A percentile compares a stretch with the other conserved stretches of the same genome.
Evolutionary conservation across 2,329 filamentous ascomycete genomes (phyloP).

Genomic region (Botryosphaeria agaves): DNA sequence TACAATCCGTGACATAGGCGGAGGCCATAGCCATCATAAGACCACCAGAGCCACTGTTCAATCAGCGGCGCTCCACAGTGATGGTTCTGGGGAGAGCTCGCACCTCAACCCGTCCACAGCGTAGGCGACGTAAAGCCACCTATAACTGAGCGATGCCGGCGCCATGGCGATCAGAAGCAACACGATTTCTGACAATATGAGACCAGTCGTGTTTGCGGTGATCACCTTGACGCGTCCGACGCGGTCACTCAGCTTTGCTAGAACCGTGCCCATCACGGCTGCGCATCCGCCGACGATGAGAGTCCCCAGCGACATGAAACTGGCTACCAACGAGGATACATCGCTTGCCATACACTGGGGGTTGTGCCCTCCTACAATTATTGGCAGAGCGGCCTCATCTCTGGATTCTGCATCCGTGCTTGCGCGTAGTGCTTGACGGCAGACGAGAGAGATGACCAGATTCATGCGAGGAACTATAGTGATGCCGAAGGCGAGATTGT

Average conservation of each 20-base stretch:
- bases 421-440: slow-evolving; percentile 1
- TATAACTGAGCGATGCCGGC: slow-evolving; percentile 1
- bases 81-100: not conserved
- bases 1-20: slow-evolving; percentile 6
- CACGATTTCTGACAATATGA: slow-evolving; percentile 2
- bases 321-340: slow-evolving; percentile 2
- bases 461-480: slow-evolving; percentile 5
- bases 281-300: slow-evolving; percentile 5
- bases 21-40: slow-evolving; percentile 6
- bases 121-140: slow-evolving; percentile 5
- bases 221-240: slow-evolving; percentile 4
- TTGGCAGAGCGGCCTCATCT: slow-evolving; percentile 2
- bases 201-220: slow-evolving; percentile 2
- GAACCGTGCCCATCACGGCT: slow-evolving; percentile 2
- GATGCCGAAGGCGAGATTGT: slow-evolving; percentile 6
- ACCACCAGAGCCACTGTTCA: slow-evolving; percentile 4
- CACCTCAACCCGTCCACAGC: slow-evolving; percentile 5
- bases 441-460: slow-evolving; percentile 4
- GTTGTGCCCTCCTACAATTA: slow-evolving; percentile 6
- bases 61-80: not conserved
- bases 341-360: slow-evolving; percentile 4
- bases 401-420: no score
- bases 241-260: slow-evolving; percentile 5
- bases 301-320: slow-evolving; percentile 3
- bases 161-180: slow-evolving; percentile 3